phyloP scores from a whole-genome alignment of 1,284 basidiomycete species.

The Sporisorium scitamineum region DNA sequence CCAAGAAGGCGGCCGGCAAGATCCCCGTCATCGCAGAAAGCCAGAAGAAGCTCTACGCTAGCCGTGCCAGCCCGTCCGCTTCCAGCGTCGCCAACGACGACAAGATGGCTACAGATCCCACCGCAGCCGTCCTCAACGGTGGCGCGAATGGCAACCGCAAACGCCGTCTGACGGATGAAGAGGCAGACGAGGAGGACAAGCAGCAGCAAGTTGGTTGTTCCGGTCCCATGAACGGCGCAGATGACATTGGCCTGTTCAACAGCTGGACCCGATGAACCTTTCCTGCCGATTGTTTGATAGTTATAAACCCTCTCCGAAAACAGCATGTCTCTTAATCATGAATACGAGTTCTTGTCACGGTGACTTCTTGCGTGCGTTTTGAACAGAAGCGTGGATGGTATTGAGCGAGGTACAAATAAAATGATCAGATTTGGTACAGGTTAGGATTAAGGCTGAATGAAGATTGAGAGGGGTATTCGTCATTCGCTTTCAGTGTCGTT shows the following conservation, averaged over 20 bases:
- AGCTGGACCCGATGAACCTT: constrained; percentile 50
- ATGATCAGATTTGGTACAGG: neutral
- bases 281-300: neutral
- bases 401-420: constrained; percentile 1
- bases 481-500: constrained; percentile 12
- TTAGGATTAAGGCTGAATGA: too few relatives aligned
- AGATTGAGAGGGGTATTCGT: neutral
- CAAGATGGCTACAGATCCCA: constrained; percentile 38
- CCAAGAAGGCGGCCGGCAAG: constrained; percentile 54
- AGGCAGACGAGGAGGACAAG: constrained; percentile 43
- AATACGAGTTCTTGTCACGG: constrained; percentile 2
- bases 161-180: constrained; percentile 31
- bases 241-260: constrained; percentile 64
- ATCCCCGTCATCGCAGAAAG: constrained; percentile 41
- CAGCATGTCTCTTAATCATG: neutral
- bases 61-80: constrained; percentile 33
- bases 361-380: neutral
- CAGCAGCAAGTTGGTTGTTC: constrained; percentile 56
- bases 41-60: constrained; percentile 51
- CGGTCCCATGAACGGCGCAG: constrained; percentile 67
- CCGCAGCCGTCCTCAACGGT: constrained; percentile 11
- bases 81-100: constrained; percentile 52
- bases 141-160: constrained; percentile 36
- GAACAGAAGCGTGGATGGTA: neutral
- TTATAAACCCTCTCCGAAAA: neutral